These are phyloP conservation scores for Lycium barbarum DNA, from an alignment of 257 asterid species.

Conservation along the genomic window DNA sequence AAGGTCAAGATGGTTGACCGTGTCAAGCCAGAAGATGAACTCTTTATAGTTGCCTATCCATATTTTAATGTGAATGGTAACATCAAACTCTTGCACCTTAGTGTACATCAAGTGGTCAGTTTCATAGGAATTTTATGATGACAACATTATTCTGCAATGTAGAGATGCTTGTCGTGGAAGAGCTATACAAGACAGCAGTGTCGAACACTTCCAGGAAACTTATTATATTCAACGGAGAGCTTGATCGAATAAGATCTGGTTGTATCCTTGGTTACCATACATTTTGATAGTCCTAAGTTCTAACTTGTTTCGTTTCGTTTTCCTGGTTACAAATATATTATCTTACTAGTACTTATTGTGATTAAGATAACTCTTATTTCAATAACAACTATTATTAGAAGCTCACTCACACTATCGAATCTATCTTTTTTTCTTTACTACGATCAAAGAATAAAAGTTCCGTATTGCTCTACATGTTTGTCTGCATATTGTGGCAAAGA, in stretches of 20 bases:
- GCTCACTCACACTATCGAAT: background rate
- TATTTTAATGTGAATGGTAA: slow-evolving; percentile 89
- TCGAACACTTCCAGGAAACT: slow-evolving; percentile 60
- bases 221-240: slow-evolving; percentile 90
- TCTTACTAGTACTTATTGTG: background rate
- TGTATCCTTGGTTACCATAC: slow-evolving; percentile 69
- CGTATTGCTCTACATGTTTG: background rate
- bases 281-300: slow-evolving; percentile 16
- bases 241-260: slow-evolving; percentile 94
- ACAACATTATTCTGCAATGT: slow-evolving; percentile 29
- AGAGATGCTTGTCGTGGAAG: slow-evolving; percentile 98
- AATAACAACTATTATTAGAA: background rate
- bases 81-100: slow-evolving; percentile 19
- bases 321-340: background rate
- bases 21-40: slow-evolving; percentile 84
- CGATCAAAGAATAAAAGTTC: background rate
- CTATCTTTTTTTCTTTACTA: background rate
- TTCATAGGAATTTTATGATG: background rate
- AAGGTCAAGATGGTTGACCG: slow-evolving; percentile 86
- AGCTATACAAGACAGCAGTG: slow-evolving; percentile 86
- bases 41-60: slow-evolving; percentile 89
- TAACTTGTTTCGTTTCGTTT: background rate
- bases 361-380: background rate
- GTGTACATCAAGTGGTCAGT: background rate
- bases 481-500: slow-evolving; percentile 1